A percentile compares a stretch with the other conserved stretches of the same genome.
Conservation (phyloP, 164 flowering plant species). For the Malania oleifera region DNA sequence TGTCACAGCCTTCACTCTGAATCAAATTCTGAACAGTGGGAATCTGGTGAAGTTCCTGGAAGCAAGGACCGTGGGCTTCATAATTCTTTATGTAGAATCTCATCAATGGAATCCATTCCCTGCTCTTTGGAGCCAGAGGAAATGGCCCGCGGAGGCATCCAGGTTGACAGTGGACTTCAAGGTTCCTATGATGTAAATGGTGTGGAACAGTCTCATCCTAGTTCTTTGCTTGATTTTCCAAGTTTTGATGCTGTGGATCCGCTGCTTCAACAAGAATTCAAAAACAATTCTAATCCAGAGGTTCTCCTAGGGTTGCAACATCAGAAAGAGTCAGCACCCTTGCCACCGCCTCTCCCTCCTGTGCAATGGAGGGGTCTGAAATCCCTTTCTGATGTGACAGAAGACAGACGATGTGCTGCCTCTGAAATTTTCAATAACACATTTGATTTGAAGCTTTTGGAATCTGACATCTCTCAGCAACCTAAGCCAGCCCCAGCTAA, state of each 20-base stretch:
- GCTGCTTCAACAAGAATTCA: constrained; percentile 20
- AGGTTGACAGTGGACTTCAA: constrained; percentile 12
- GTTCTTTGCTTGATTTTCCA: constrained; percentile 36
- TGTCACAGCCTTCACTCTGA: constrained; percentile 51
- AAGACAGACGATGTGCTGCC: constrained; percentile 16
- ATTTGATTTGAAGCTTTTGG: constrained; percentile 19
- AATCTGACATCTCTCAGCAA: constrained; percentile 19
- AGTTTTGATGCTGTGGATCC: constrained; percentile 37
- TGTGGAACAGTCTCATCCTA: constrained; percentile 20
- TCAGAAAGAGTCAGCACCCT: constrained; percentile 30
- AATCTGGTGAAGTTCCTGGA: constrained; percentile 41
- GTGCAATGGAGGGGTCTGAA: constrained; percentile 44
- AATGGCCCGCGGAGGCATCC: constrained; percentile 12
- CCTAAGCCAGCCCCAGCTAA: constrained; percentile 24
- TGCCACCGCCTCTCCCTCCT: constrained; percentile 72
- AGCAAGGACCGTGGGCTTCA: constrained; percentile 39
- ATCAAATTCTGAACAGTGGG: constrained; percentile 80
- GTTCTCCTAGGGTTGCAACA: constrained; percentile 11
- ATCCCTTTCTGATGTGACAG: constrained; percentile 18
- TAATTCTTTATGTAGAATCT: constrained; percentile 47
- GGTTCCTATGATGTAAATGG: constrained; percentile 15
- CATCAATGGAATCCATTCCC: constrained; percentile 46
- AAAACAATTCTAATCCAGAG: constrained; percentile 11
- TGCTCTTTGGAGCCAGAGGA: constrained; percentile 33
- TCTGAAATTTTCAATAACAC: constrained; percentile 24